These are phyloP conservation scores for Physaria fendleri DNA, from an alignment of 345 rosid genomes.

Conservation along the genomic window DNA sequence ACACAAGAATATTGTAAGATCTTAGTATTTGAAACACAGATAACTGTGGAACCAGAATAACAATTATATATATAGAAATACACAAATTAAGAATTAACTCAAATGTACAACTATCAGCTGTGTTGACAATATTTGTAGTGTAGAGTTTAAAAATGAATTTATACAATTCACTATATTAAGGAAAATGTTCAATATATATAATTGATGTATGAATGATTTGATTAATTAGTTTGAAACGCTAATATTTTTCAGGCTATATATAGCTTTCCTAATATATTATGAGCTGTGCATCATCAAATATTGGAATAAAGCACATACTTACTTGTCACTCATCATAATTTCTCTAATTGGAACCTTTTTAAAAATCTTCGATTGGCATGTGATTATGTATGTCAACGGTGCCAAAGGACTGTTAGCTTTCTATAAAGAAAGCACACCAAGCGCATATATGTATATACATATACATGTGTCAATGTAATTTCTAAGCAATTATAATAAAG, in stretches of 20 bases:
- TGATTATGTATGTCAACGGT: conserved; percentile 32
- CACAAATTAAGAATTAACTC: no score
- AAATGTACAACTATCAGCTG: not conserved
- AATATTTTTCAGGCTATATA: not conserved
- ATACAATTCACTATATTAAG: no score
- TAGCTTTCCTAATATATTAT: not conserved
- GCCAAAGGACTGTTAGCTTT: conserved; percentile 31
- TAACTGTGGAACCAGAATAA: no score
- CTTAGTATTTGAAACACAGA: not conserved
- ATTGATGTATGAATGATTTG: not conserved
- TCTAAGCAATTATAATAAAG: not conserved
- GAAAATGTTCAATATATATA: not conserved
- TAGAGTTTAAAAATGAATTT: no score
- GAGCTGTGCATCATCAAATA: not conserved
- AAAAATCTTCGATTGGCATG: conserved; percentile 18
- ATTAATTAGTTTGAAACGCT: not conserved
- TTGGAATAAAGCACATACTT: conserved; percentile 20
- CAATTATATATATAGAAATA: not conserved
- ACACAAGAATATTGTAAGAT: not conserved
- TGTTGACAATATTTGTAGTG: no score
- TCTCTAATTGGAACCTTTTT: conserved; percentile 8
- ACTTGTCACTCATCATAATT: conserved; percentile 32
- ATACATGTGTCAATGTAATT: not conserved
- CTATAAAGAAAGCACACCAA: conserved; percentile 19
- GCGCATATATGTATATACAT: conserved; percentile 7